These are phyloP conservation scores for Penicillium coprophilum DNA, from an alignment of 495 filamentous ascomycete genomes.

Conservation along the genomic window DNA sequence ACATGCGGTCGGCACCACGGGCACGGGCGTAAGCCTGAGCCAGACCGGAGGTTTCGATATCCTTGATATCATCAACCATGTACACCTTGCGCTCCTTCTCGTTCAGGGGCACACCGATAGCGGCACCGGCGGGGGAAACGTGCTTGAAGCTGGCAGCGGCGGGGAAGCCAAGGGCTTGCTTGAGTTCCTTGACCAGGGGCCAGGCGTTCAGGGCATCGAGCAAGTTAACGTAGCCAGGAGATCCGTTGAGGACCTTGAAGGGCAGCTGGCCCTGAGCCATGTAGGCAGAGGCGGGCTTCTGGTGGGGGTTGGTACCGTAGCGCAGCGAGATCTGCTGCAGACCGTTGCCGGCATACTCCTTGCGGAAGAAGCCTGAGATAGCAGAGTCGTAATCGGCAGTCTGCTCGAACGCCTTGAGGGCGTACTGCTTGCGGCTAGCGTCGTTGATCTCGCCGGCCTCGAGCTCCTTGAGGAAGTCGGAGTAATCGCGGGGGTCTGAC, in stretches of 20 bases:
- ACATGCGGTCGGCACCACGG: slow-evolving; percentile 94
- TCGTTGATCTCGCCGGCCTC: slow-evolving; percentile 82
- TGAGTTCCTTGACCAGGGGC: slow-evolving; percentile 95
- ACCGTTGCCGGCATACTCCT: slow-evolving; percentile 87
- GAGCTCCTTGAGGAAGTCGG: slow-evolving; percentile 88
- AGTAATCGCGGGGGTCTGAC: slow-evolving; percentile 88
- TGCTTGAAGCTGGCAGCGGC: slow-evolving; percentile 99
- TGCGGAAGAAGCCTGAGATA: slow-evolving; percentile 96
- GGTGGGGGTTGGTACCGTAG: slow-evolving; percentile 96
- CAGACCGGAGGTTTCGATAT: slow-evolving; percentile 76
- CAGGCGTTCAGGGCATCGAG: slow-evolving; percentile 96
- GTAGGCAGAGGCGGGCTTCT: slow-evolving; percentile 89
- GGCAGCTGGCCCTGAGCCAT: slow-evolving; percentile 70
- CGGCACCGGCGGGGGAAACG: slow-evolving; percentile 93
- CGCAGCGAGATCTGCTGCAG: slow-evolving; percentile 80
- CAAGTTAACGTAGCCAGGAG: slow-evolving; percentile 95
- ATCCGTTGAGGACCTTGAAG: slow-evolving; percentile 93
- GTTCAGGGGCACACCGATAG: slow-evolving; percentile 82
- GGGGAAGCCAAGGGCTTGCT: slow-evolving; percentile 79
- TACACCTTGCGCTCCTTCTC: slow-evolving; percentile 92
- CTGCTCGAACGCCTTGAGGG: slow-evolving; percentile 96
- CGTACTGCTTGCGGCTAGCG: slow-evolving; percentile 77
- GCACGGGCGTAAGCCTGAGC: slow-evolving; percentile 96
- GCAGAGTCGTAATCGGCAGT: slow-evolving; percentile 96
- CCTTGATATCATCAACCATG: slow-evolving; percentile 94